Base-by-base conservation (phyloP, 1,284 basidiomycete species). In the Vanrija sp. region DNA sequence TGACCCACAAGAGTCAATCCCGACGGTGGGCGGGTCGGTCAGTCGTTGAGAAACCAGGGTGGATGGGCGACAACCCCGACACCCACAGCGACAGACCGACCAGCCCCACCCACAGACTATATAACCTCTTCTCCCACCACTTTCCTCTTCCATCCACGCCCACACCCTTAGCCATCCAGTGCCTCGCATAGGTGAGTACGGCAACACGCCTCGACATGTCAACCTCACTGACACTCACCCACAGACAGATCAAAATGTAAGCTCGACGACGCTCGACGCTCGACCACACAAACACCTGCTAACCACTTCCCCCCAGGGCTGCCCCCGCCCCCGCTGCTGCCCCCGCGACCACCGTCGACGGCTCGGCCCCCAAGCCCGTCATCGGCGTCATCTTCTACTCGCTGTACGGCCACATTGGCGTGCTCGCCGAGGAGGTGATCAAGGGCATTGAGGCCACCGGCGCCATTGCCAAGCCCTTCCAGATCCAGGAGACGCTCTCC, bases 371-470 rank as follows among this genome's bases (percentile, higher is more conserved):
- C 51, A 60, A 67, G 56, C 85, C 87, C 45, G 84, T 82, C 68
- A 79, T 89, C 68, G 88, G 86, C 53, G 88, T 92, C 66, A 75
- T 89, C 66, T 85, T 89, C 79, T 92, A 92, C 80, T 79, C 85
- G 53, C 81, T 87, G 76, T 91, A 87, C 71, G 88, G 88, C 62
- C 89, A 92, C 76, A 82, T 90, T 71, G 80, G 49, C 44, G 35
- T 73, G 84, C 86, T 96, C 73, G 88, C 90, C 49, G 87, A 93
- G 75, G 75, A 83, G 51, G 82, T 87, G 64, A 87, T 88, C 77
- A 77, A 73, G 31, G 91, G 90, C 59, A 76, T 89, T 63, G 82
- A 83, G 69, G 68, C 75, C 9, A 82, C 85, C 24, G 92, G 90
- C 41, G 92, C 88, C 37, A 75, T 73, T 10, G 85, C 81, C 25